phyloP scores from a whole-genome alignment of 1,284 basidiomycete genomes.

The Ustilago nuda region DNA sequence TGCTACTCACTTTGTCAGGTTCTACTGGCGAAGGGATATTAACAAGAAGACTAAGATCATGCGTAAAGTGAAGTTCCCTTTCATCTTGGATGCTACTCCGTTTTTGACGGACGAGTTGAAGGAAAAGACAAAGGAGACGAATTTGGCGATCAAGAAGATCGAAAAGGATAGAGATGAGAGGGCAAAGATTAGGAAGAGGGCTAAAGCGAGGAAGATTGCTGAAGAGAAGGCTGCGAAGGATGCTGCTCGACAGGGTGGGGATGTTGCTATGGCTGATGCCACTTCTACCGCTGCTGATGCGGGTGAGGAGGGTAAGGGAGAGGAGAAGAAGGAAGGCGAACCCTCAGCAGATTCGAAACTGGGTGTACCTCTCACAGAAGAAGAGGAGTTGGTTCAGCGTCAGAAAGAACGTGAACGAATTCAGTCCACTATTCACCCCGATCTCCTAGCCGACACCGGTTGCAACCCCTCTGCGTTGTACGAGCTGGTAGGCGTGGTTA shows the following conservation, averaged over 20 bases:
- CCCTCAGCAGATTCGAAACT: slow-evolving; percentile 15
- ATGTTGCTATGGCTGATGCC: slow-evolving; percentile 75
- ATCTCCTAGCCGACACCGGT: slow-evolving; percentile 78
- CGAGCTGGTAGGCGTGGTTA: slow-evolving; percentile 91
- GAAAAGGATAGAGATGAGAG: slow-evolving; percentile 87
- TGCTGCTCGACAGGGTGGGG: slow-evolving; percentile 38
- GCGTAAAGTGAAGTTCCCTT: slow-evolving; percentile 93
- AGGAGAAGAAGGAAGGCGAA: slow-evolving; percentile 7
- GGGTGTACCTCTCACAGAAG: slow-evolving; percentile 73
- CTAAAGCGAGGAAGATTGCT: slow-evolving; percentile 73
- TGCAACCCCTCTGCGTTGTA: slow-evolving; percentile 82
- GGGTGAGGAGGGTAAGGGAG: not conserved
- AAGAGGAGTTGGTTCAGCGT: slow-evolving; percentile 74
- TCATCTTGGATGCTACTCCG: slow-evolving; percentile 85
- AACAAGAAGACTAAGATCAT: slow-evolving; percentile 75
- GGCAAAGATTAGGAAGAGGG: slow-evolving; percentile 82
- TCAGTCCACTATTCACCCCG: slow-evolving; percentile 74
- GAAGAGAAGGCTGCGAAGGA: slow-evolving; percentile 41
- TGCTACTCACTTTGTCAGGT: slow-evolving; percentile 91
- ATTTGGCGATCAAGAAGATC: slow-evolving; percentile 79
- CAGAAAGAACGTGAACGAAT: slow-evolving; percentile 51
- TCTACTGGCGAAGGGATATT: slow-evolving; percentile 93
- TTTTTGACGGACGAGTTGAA: slow-evolving; percentile 84
- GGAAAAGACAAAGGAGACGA: slow-evolving; percentile 78
- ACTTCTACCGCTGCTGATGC: slow-evolving; percentile 6